Conservation (phyloP, 306 rosid genomes). For the Acmispon strigosus region DNA sequence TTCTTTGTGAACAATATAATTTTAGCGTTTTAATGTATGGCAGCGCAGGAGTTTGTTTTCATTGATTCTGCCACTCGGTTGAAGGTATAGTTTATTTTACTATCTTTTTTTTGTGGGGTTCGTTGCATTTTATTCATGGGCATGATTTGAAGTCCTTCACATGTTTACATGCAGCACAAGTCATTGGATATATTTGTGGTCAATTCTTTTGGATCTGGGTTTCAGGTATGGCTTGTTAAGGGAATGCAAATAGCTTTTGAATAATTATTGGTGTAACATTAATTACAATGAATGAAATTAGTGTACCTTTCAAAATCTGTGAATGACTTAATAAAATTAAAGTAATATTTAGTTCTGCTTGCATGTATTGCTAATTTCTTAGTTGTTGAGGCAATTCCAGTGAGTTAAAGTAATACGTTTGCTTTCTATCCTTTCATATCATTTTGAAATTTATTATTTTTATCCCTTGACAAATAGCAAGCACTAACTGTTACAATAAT, state of each 20-base stretch:
- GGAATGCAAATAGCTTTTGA: background rate
- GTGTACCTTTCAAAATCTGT: background rate
- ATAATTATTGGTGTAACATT: background rate
- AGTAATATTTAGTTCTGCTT: background rate
- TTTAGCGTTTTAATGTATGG: conserved; percentile 12
- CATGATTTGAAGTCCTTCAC: conserved; percentile 9
- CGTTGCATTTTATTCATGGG: conserved; percentile 15
- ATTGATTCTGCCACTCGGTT: conserved; percentile 54
- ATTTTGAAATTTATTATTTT: conserved; percentile 6
- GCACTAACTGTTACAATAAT: background rate
- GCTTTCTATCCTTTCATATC: conserved; percentile 1
- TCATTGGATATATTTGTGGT: conserved; percentile 94
- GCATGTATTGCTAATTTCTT: background rate
- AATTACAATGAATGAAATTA: background rate
- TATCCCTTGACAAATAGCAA: background rate
- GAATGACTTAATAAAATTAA: background rate
- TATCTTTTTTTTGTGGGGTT: background rate
- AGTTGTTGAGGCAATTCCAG: background rate
- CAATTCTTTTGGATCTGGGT: conserved; percentile 90
- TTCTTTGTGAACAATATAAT: conserved; percentile 18
- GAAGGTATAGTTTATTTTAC: conserved; percentile 35
- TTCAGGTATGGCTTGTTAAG: conserved; percentile 56
- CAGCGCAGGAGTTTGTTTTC: conserved; percentile 79
- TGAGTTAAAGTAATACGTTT: background rate
- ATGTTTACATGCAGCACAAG: conserved; percentile 56